A percentile compares a stretch with the other conserved stretches of the same genome.
Conservation (phyloP, 2,329 filamentous ascomycete genomes). For the Cadophora malorum region DNA sequence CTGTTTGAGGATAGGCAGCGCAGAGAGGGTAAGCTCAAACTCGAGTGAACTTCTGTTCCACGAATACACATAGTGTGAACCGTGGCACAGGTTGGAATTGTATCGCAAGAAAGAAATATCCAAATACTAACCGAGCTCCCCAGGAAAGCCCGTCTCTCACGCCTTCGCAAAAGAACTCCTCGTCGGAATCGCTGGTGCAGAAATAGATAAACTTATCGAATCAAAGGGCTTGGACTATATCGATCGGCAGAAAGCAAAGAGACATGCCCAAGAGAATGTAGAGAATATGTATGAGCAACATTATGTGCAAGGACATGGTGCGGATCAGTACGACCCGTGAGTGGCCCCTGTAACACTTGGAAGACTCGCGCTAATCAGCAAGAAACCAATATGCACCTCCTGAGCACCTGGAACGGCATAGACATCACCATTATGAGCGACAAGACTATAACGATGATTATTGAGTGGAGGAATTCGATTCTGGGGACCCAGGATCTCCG, state of each 20-base stretch:
- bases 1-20: conserved; percentile 79
- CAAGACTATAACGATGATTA: not conserved
- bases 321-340: conserved; percentile 64
- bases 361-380: not conserved
- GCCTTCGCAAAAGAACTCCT: conserved; percentile 79
- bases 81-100: no score
- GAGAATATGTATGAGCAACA: conserved; percentile 67
- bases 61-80: no score
- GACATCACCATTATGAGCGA: conserved; percentile 8
- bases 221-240: conserved; percentile 69
- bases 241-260: conserved; percentile 64
- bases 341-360: conserved; percentile 38
- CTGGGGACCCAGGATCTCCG: no score
- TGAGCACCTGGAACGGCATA: conserved; percentile 28
- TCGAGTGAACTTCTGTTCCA: not conserved
- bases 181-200: conserved; percentile 73
- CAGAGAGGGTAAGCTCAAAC: conserved; percentile 60
- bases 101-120: no score
- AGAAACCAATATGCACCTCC: conserved; percentile 45
- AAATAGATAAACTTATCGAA: conserved; percentile 78
- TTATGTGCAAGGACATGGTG: conserved; percentile 55
- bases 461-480: no score
- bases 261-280: conserved; percentile 63
- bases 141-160: conserved; percentile 75
- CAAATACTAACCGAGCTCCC: not conserved